Conservation (phyloP, 495 filamentous ascomycete species). For the Emericellopsis terricola region DNA sequence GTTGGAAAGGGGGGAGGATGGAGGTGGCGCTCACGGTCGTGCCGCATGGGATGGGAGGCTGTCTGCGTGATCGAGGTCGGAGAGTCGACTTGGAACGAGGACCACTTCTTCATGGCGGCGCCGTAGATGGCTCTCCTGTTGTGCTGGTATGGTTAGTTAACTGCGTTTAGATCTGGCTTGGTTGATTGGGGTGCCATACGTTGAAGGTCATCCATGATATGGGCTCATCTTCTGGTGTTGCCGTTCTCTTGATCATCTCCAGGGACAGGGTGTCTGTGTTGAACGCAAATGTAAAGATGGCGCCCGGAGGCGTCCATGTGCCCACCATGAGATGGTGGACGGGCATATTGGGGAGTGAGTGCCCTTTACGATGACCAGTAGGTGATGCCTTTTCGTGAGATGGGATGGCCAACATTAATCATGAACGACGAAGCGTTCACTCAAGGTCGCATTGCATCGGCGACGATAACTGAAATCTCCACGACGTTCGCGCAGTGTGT, state of each 20-base stretch:
- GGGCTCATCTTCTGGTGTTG: slow-evolving; percentile 62
- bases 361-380: no score
- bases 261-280: slow-evolving; percentile 58
- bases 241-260: slow-evolving; percentile 56
- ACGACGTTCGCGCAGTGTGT: no score
- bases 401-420: no score
- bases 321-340: slow-evolving; percentile 71
- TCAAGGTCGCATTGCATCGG: no score
- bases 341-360: slow-evolving; percentile 27
- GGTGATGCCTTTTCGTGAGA: no score
- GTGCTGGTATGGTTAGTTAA: slow-evolving; percentile 30
- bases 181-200: slow-evolving; percentile 25
- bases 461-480: no score
- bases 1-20: neutral
- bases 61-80: slow-evolving; percentile 65
- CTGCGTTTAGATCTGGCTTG: no score
- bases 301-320: slow-evolving; percentile 69
- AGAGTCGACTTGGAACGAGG: slow-evolving; percentile 55
- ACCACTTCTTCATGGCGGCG: slow-evolving; percentile 80
- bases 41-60: slow-evolving; percentile 49
- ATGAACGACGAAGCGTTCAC: no score
- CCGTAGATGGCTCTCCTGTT: slow-evolving; percentile 70
- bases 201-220: slow-evolving; percentile 87
- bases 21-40: slow-evolving; percentile 27
- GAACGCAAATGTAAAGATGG: slow-evolving; percentile 71